Evolutionary conservation across 2,329 filamentous ascomycete genomes (phyloP), one percentile per base, ranked within the genome.

Genomic region (Dryadomyces sulphureus): DNA sequence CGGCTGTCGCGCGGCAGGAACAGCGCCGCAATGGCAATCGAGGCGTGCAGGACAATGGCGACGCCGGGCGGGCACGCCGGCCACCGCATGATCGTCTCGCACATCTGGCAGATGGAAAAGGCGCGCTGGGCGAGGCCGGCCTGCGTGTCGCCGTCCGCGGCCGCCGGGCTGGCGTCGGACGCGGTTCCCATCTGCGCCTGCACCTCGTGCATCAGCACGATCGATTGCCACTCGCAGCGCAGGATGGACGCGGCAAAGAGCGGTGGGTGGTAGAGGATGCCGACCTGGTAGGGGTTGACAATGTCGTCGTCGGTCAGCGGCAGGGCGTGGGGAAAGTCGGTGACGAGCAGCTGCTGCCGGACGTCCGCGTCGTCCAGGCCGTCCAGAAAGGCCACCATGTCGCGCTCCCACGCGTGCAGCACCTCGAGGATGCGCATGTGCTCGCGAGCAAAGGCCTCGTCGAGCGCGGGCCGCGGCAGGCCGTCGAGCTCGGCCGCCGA

Each of bases 161-260:
- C 43, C 5, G 17, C 36, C 14, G 38, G 17, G 19, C 19, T 35
- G 20, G 65, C n/a, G n/a, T n/a, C n/a, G n/a, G n/a, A n/a, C n/a
- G n/a, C n/a, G n/a, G n/a, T n/a, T n/a, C n/a, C 65, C 2, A 52
- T 38, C 35, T 52, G 50, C 2, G 80, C 75, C 55, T 92, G 84
- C 54, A 82, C 80, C 53, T 79, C 77, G 62, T 87, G 87, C 81
- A 94, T 86, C 48, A 92, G 69, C 41, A 81, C 72, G 21, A 89
- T 77, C 7, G 81, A 81, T 59, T 85, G 79, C 68, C 86, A 85
- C 57, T 94, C 87, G 49, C 87, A 74, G 47, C 72, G 69, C 16
- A 87, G 67, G 42, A 84, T 73, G 50, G 93, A 95, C 41, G 84
- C 77, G 11, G 78, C 70, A 64, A 84, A 90, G 2, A 88, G 60